Conservation (phyloP, 2,329 filamentous ascomycete species). For the Didymella segeticola region DNA sequence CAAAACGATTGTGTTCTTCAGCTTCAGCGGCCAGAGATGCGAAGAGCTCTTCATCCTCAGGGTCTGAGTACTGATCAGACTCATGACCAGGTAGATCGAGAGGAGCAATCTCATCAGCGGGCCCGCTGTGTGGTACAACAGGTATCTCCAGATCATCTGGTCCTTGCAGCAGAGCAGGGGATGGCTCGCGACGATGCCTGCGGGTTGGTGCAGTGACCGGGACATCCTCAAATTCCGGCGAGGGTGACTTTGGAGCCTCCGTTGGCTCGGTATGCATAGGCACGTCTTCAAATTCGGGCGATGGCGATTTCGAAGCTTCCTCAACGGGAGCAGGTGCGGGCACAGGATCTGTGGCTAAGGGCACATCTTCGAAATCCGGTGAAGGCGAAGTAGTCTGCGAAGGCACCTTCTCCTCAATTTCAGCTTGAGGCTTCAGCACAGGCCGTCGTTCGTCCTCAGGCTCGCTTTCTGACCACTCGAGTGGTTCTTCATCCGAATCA, state of each 20-base stretch:
- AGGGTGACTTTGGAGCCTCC: constrained; percentile 47
- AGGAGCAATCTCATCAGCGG: constrained; percentile 38
- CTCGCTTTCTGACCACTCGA: constrained; percentile 65
- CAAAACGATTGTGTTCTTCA: constrained; percentile 92
- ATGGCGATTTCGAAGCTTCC: constrained; percentile 48
- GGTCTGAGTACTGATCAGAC: constrained; percentile 68
- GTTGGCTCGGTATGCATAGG: constrained; percentile 26
- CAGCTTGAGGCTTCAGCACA: not conserved
- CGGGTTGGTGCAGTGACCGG: constrained; percentile 28
- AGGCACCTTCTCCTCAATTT: not conserved
- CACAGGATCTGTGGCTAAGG: constrained; percentile 22
- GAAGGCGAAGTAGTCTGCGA: constrained; percentile 49
- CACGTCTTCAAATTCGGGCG: constrained; percentile 61
- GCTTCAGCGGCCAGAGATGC: constrained; percentile 86
- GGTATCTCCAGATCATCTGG: constrained; percentile 39
- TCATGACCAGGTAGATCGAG: constrained; percentile 39
- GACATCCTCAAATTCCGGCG: constrained; percentile 61
- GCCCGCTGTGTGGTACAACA: constrained; percentile 38
- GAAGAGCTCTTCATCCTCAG: constrained; percentile 89
- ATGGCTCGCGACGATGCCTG: constrained; percentile 27
- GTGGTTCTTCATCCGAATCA: constrained; percentile 48
- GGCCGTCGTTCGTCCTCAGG: constrained; percentile 31
- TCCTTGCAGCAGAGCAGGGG: constrained; percentile 35
- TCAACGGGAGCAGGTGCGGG: constrained; percentile 9
- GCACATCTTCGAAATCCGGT: constrained; percentile 61